Evolutionary conservation across 2,329 filamentous ascomycete species (phyloP), one percentile per base, ranked within the genome.

Genomic region (Huntiella moniliformis): DNA sequence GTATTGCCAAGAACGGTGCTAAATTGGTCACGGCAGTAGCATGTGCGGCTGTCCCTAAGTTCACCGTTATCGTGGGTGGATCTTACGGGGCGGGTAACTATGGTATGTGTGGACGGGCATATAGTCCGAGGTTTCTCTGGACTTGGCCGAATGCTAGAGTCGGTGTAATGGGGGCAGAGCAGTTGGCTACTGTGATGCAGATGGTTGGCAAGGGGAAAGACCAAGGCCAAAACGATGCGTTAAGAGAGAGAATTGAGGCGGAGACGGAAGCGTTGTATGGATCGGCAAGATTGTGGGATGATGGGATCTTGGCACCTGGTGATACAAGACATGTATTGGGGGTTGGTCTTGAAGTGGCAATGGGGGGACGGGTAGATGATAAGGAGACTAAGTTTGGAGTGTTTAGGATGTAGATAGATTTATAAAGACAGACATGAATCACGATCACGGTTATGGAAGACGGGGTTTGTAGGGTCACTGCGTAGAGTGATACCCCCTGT

Each of bases 131-230:
- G 10, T 85, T 96, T 61, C 63, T 96, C 50, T 95, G 85, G 77
- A 92, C 88, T 70, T 98, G 91, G 91, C 91, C 91, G 36, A 94
- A 93, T 55, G 86, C 91, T n/a, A 82, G 82, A 57, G 85, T 94
- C 44, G 84, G 83, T 31, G 87, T 98, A 54, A 98, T 98, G 91
- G 91, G 91, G 15, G 73, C 82, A 36, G 88, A 95, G 63, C 88
- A 96, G 66, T 68, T 98, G 33, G 79, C 80, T 5, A 74, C 80
- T 3, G 91, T 98, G 51, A 96, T 98, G 91, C 83, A 86, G 63
- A 82, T 87, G 2, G 88, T 98, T 0, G 87, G 88, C 6, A 75
- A 75, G 50, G 78, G 77, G 1, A 31, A 13, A 7, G 87, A 95
- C 58, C 81, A 82, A 0, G 79, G 78, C 51, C 66, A 96, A 50